Evolutionary conservation across 1,284 basidiomycete genomes (phyloP).

Genomic region (Cerioporus squamosus): DNA sequence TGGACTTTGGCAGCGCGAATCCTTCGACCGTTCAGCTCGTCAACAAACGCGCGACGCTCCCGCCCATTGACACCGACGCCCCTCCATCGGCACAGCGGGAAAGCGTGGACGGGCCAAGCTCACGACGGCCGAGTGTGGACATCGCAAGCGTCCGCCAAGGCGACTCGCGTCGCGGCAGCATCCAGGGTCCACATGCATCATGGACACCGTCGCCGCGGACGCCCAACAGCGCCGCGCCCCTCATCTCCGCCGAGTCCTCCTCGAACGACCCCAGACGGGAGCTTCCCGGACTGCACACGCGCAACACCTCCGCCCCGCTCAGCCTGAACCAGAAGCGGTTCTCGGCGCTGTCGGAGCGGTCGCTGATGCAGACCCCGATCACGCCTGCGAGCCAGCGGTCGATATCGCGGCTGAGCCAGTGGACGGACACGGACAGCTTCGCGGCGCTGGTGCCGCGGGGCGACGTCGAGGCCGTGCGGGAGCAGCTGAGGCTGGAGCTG

Average conservation of each 20-base stretch:
- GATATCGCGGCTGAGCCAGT: conserved; percentile 28
- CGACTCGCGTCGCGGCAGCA: neutral
- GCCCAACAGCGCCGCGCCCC: conserved; percentile 28
- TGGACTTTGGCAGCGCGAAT: conserved; percentile 4
- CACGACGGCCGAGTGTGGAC: neutral
- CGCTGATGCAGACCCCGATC: conserved; percentile 3
- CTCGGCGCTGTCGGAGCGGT: conserved; percentile 10
- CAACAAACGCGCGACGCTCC: conserved; percentile 7
- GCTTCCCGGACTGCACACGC: conserved; percentile 7
- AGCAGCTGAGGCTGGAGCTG: conserved; percentile 53
- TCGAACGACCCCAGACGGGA: neutral
- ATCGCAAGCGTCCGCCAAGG: neutral
- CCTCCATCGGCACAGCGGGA: neutral
- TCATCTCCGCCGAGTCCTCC: conserved; percentile 9
- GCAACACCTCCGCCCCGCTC: conserved; percentile 4
- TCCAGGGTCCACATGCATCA: neutral
- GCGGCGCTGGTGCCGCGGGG: conserved; percentile 32
- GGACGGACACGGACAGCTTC: conserved; percentile 36
- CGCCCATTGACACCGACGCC: conserved; percentile 13
- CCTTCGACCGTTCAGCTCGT: conserved; percentile 17
- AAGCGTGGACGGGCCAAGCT: neutral
- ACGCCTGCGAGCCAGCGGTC: conserved; percentile 9
- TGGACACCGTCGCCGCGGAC: conserved; percentile 5
- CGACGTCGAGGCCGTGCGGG: conserved; percentile 25
- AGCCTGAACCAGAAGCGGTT: conserved; percentile 3